Evolutionary conservation across 2,329 filamentous ascomycete species (phyloP).

Genomic region (Trichoderma polysporum): DNA sequence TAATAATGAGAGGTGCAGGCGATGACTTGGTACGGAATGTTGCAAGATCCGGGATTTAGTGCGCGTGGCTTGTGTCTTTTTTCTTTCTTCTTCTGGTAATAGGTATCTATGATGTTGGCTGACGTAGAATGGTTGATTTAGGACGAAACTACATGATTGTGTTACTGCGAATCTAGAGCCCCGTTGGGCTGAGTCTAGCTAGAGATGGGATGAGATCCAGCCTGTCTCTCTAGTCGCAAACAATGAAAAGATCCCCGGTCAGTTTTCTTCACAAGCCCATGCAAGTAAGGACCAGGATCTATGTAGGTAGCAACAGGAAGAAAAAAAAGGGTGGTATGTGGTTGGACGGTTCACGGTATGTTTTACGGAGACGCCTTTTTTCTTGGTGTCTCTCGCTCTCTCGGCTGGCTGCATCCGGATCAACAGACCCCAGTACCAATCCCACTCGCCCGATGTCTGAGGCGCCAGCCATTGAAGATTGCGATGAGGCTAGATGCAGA

Average conservation of each 20-base stretch:
- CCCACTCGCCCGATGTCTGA: neutral
- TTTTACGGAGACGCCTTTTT: neutral
- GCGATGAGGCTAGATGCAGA: neutral
- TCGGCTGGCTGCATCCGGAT: conserved; percentile 15
- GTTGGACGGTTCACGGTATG: neutral
- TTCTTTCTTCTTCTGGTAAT: too few species aligned
- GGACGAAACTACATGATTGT: neutral
- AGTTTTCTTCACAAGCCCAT: neutral
- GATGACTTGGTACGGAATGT: neutral
- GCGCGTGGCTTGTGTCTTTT: too few species aligned
- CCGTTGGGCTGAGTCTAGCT: neutral
- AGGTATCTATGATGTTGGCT: too few species aligned
- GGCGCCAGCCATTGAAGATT: conserved; percentile 6
- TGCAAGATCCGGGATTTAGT: neutral
- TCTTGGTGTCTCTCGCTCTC: neutral
- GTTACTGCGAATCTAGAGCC: too few species aligned
- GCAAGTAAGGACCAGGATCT: neutral
- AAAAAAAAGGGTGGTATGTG: neutral
- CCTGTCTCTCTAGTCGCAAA: neutral
- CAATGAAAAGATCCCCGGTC: neutral
- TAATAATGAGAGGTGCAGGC: neutral
- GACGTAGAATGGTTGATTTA: neutral
- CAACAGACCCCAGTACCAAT: neutral
- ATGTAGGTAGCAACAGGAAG: neutral
- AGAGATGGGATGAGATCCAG: neutral